Evolutionary conservation across 2,329 filamentous ascomycete species (phyloP).

Genomic region (Claviceps spartinae): DNA sequence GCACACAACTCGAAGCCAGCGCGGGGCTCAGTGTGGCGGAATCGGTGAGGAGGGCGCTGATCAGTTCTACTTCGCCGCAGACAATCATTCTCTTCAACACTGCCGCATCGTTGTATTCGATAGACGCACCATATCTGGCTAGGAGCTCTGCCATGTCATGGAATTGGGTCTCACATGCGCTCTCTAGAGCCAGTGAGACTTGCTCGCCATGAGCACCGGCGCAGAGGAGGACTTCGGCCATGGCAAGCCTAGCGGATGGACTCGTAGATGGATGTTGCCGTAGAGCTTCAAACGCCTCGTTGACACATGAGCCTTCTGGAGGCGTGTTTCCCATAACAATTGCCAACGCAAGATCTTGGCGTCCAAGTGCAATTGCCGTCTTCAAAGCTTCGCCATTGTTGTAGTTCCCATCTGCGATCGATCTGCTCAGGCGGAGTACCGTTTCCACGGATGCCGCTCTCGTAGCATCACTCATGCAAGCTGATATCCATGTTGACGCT

Average conservation of each 20-base stretch:
- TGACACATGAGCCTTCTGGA: slow-evolving; percentile 32
- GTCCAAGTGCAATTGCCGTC: slow-evolving; percentile 31
- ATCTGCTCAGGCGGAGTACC: slow-evolving; percentile 36
- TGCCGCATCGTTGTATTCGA: slow-evolving; percentile 38
- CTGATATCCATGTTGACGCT: slow-evolving; percentile 28
- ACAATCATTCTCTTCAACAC: slow-evolving; percentile 35
- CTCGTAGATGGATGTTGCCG: slow-evolving; percentile 31
- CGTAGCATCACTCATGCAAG: slow-evolving; percentile 38
- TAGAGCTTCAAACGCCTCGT: slow-evolving; percentile 35
- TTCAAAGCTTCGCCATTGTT: slow-evolving; percentile 39
- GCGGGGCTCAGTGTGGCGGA: slow-evolving; percentile 27
- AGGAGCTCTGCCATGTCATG: slow-evolving; percentile 42
- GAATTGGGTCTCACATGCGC: slow-evolving; percentile 35
- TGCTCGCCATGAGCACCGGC: slow-evolving; percentile 41
- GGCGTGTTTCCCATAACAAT: slow-evolving; percentile 39
- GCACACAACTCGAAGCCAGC: slow-evolving; percentile 36
- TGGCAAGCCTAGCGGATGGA: slow-evolving; percentile 34
- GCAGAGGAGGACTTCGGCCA: slow-evolving; percentile 44
- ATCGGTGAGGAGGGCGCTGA: slow-evolving; percentile 32
- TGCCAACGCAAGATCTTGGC: slow-evolving; percentile 40
- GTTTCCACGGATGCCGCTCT: slow-evolving; percentile 35
- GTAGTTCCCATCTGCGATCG: slow-evolving; percentile 38
- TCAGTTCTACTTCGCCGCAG: slow-evolving; percentile 30
- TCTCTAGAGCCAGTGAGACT: slow-evolving; percentile 32
- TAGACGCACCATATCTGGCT: slow-evolving; percentile 37